phyloP scores from a whole-genome alignment of 2,329 filamentous ascomycete species.

The Bipolaris victoriae region DNA sequence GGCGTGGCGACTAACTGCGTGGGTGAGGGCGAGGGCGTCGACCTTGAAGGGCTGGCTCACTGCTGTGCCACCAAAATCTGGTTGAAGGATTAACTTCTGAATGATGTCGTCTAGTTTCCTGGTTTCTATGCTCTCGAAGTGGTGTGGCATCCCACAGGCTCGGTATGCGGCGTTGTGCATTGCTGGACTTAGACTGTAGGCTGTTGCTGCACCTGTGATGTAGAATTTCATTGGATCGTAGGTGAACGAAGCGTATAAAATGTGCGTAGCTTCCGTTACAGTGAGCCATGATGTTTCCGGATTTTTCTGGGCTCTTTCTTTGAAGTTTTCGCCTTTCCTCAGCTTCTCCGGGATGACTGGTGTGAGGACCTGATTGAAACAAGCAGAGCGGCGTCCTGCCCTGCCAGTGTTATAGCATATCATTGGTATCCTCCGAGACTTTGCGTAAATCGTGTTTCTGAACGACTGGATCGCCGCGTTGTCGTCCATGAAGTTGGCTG shows the following conservation, averaged over 20 bases:
- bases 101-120: constrained; percentile 63
- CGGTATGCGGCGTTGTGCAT: constrained; percentile 76
- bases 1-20: constrained; percentile 72
- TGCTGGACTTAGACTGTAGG: constrained; percentile 74
- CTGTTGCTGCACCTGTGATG: constrained; percentile 75
- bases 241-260: constrained; percentile 69
- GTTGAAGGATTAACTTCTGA: constrained; percentile 65
- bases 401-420: constrained; percentile 70
- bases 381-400: constrained; percentile 67
- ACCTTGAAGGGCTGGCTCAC: constrained; percentile 77
- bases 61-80: constrained; percentile 73
- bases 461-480: constrained; percentile 67
- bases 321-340: constrained; percentile 37
- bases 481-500: constrained; percentile 63
- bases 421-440: constrained; percentile 58
- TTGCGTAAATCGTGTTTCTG: constrained; percentile 56
- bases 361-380: constrained; percentile 69
- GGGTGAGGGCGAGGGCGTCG: constrained; percentile 67
- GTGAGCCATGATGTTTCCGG: constrained; percentile 61
- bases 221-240: constrained; percentile 74
- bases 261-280: constrained; percentile 66
- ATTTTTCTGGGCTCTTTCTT: constrained; percentile 44
- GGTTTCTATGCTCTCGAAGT: constrained; percentile 68
- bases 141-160: constrained; percentile 70
- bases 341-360: constrained; percentile 63